These are phyloP conservation scores for Fusarium fracticaudum DNA, from an alignment of 2,329 filamentous ascomycete species.

Conservation along the genomic window DNA sequence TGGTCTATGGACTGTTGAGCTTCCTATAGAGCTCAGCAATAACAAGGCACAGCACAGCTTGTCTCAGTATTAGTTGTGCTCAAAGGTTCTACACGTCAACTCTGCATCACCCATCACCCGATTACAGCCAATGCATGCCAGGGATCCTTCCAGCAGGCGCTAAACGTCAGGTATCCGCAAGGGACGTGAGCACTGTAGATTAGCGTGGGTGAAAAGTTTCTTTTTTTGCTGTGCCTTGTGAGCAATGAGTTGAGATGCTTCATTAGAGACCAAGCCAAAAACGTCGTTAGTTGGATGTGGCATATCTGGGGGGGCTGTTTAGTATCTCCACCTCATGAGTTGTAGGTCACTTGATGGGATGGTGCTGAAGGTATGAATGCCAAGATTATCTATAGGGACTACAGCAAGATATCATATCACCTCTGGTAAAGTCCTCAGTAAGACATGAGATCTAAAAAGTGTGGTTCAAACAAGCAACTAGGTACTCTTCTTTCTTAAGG, in stretches of 20 bases:
- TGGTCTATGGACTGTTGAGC: neutral
- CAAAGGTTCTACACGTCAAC: conserved; percentile 26
- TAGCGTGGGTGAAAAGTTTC: conserved; percentile 30
- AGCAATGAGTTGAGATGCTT: conserved; percentile 21
- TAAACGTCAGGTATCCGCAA: conserved; percentile 24
- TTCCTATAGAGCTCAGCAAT: neutral
- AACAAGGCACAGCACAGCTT: neutral
- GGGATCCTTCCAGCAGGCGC: conserved; percentile 18
- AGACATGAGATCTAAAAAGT: neutral
- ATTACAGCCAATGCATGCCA: conserved; percentile 7
- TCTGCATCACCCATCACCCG: conserved; percentile 24
- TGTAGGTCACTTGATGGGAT: neutral
- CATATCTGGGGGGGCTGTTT: conserved; percentile 24
- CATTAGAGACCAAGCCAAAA: conserved; percentile 29
- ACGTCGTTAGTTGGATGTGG: conserved; percentile 16
- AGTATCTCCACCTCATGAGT: conserved; percentile 8
- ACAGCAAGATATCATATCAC: neutral
- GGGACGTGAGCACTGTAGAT: conserved; percentile 30
- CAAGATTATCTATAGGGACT: neutral
- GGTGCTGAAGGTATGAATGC: neutral
- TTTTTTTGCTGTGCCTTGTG: conserved; percentile 28
- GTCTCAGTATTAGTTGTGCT: neutral
- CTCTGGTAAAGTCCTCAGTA: neutral
- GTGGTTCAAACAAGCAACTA: neutral
- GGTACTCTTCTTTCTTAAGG: neutral